Conservation (phyloP, 352 stramenopile species). For the Pythium periplocum region DNA sequence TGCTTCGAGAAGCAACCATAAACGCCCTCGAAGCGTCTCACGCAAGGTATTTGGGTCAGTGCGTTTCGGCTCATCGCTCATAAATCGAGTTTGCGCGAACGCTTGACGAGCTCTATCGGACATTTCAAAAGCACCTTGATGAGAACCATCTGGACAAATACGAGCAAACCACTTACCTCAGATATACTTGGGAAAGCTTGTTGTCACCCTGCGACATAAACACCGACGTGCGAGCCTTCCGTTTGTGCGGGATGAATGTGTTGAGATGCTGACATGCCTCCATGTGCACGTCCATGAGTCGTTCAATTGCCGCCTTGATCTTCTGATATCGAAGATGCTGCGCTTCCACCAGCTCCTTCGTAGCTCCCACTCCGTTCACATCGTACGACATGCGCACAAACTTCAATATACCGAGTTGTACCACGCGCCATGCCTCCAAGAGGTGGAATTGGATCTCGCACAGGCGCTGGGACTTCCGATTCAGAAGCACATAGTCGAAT, state of each 20-base stretch:
- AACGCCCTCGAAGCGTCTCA: constrained; percentile 26
- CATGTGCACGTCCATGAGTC: constrained; percentile 31
- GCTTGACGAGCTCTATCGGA: constrained; percentile 23
- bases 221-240: constrained; percentile 4
- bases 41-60: constrained; percentile 10
- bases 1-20: constrained; percentile 59
- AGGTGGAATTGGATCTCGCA: constrained; percentile 63
- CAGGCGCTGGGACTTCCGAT: constrained; percentile 43
- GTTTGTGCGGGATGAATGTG: constrained; percentile 53
- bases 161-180: not conserved
- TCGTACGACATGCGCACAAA: constrained; percentile 18
- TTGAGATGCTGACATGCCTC: constrained; percentile 35
- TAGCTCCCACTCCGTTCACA: constrained; percentile 2
- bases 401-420: constrained; percentile 40
- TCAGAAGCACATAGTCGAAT: constrained; percentile 41
- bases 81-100: constrained; percentile 26
- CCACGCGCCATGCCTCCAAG: constrained; percentile 34
- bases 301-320: constrained; percentile 37
- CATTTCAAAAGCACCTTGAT: too few relatives aligned
- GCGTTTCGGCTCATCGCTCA: constrained; percentile 4
- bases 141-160: too few relatives aligned
- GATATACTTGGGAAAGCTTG: constrained; percentile 41
- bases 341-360: constrained; percentile 23
- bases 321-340: constrained; percentile 33
- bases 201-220: constrained; percentile 15